Percentiles rank a stretch among this genome's conserved stretches.
These are phyloP conservation scores for Sporothrix luriei DNA, from an alignment of 2,329 filamentous ascomycete genomes.

Conservation along the genomic window DNA sequence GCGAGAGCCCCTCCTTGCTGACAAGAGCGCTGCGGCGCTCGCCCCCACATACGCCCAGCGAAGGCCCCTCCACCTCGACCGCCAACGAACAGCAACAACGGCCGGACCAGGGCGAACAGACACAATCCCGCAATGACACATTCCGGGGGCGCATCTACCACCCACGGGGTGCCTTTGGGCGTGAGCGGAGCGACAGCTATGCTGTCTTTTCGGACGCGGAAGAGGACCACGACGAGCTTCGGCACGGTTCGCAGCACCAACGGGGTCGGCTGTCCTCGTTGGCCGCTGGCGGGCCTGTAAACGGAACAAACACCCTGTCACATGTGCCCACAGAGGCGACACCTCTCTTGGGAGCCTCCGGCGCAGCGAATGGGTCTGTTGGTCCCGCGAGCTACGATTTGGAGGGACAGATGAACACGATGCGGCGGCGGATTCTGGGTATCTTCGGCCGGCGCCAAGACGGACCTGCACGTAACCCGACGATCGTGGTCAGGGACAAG, in stretches of 20 bases:
- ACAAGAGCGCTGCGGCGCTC: slow-evolving; percentile 33
- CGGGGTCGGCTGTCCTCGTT: not conserved
- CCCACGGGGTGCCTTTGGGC: not conserved
- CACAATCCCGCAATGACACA: slow-evolving; percentile 1
- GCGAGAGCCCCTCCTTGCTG: slow-evolving; percentile 33
- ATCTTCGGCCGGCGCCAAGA: slow-evolving; percentile 26
- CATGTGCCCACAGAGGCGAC: slow-evolving; percentile 47
- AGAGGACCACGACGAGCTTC: slow-evolving; percentile 12
- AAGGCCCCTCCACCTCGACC: slow-evolving; percentile 46
- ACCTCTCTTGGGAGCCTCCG: slow-evolving; percentile 49
- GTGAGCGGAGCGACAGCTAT: slow-evolving; percentile 10
- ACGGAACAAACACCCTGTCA: not conserved
- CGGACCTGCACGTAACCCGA: not conserved
- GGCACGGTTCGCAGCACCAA: not conserved
- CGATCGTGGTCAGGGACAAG: not conserved
- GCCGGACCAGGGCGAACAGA: slow-evolving; percentile 37
- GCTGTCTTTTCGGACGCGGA: slow-evolving; percentile 33
- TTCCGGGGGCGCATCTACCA: slow-evolving; percentile 7
- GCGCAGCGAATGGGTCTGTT: slow-evolving; percentile 38
- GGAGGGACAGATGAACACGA: slow-evolving; percentile 53
- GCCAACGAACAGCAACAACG: slow-evolving; percentile 16
- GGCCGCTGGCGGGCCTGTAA: not conserved
- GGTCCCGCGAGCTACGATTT: slow-evolving; percentile 45
- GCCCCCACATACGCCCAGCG: slow-evolving; percentile 49
- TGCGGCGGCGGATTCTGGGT: slow-evolving; percentile 17